Evolutionary conservation across 495 filamentous ascomycete genomes (phyloP).

Genomic region (Aspergillus olivimuriae): DNA sequence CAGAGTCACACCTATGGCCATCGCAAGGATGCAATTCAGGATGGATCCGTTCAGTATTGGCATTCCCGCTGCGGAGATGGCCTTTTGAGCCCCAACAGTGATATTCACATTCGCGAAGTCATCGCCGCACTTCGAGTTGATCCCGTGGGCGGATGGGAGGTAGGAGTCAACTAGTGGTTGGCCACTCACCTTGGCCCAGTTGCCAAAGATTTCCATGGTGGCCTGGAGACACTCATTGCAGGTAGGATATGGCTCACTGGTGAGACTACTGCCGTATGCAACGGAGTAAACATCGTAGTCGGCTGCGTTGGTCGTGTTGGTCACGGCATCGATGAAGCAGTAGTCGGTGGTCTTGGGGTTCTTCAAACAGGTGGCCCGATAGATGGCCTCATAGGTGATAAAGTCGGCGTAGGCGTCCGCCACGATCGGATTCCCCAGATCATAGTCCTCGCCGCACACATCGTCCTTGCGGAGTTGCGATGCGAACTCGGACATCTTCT

Average conservation of each 20-base stretch:
- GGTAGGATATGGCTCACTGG: conserved; percentile 54
- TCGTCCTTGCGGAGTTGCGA: conserved; percentile 44
- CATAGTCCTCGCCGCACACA: conserved; percentile 68
- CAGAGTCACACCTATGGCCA: conserved; percentile 2
- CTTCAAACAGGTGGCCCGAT: conserved; percentile 72
- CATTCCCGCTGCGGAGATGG: conserved; percentile 12
- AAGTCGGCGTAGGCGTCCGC: conserved; percentile 66
- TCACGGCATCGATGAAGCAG: conserved; percentile 78
- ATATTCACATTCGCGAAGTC: conserved; percentile 56
- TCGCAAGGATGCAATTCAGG: not conserved
- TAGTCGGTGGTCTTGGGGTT: conserved; percentile 32
- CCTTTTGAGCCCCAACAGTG: conserved; percentile 29
- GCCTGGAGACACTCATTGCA: conserved; percentile 63
- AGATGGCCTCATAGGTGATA: conserved; percentile 66
- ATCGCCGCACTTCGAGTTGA: conserved; percentile 61
- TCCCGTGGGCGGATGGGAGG: conserved; percentile 51
- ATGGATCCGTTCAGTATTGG: conserved; percentile 2
- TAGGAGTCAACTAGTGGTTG: conserved; percentile 57
- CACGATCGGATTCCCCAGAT: conserved; percentile 59
- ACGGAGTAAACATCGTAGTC: conserved; percentile 79
- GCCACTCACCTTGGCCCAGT: conserved; percentile 50
- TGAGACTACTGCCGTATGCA: conserved; percentile 66
- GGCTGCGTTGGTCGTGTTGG: conserved; percentile 58
- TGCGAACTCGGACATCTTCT: conserved; percentile 55
- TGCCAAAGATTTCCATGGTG: conserved; percentile 63